Base-by-base conservation (phyloP, 2,329 filamentous ascomycete species). In the Aureobasidium zeae region DNA sequence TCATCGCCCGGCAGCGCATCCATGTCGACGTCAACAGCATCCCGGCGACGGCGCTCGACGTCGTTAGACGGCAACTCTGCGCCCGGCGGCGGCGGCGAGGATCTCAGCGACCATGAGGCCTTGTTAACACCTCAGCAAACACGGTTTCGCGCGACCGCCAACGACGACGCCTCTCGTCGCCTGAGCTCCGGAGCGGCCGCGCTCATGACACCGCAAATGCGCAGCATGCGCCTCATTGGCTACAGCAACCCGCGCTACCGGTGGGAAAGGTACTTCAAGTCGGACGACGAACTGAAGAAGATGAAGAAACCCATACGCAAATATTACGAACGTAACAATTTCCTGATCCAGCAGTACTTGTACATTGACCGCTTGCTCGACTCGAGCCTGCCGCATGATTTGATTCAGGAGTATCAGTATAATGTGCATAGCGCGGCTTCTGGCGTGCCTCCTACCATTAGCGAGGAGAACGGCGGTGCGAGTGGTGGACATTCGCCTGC, bases 341-440 rank as follows among this genome's bases (percentile, higher is more conserved):
- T 81, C 53, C 71, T 95, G 31, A 79, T 96, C 47, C 84, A 91
- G 61, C 83, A 94, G 60, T 96, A 95, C 61, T 72, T 93, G 50
- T 95, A 93, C 61, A 94, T 95, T 54, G 89, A 95, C 64, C 77
- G 82, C 41, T 70, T 96, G 45, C 73, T 96, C 49, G 87, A 94
- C 64, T 94, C 86, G 7, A 88, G 86, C 21, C 76, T 94, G n/a
- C 88, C 88, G 2, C 88, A 94, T 57, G 81, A 89, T 55, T 70
- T 96, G 32, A 79, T 96, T 46, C 88, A 93, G 57, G 88, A 95
- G 63, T 95, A 94, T 62, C 80, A 80, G 51, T 69, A 81, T 50
- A 68, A 78, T 37, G 69, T 69, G 69, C 15, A 41, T 15, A 41
- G 37, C 28, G 37, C 15, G 10, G 21, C 28, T 19, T 24, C 37